Percentiles rank a stretch among this genome's conserved stretches.
Conservation (phyloP, 2,329 filamentous ascomycete genomes). For the Aspergillus aculeatus region DNA sequence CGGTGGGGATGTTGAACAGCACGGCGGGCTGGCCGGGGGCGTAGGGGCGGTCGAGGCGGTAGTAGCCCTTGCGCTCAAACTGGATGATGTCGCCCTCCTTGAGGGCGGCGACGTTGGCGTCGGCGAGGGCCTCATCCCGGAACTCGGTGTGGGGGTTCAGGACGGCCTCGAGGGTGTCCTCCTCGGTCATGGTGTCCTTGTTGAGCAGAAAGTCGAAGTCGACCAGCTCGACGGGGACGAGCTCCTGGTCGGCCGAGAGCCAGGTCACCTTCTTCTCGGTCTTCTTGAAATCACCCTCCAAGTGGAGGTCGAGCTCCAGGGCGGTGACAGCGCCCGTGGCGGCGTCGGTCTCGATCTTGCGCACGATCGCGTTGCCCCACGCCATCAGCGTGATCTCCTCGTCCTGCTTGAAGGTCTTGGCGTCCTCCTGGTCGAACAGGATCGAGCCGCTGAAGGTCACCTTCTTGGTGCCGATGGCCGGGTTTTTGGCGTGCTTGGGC, state of each 20-base stretch:
- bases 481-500: slow-evolving; percentile 87
- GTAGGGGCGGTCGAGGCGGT: slow-evolving; percentile 71
- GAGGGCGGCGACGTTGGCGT: slow-evolving; percentile 73
- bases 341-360: slow-evolving; percentile 50
- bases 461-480: slow-evolving; percentile 78
- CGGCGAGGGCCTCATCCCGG: slow-evolving; percentile 72
- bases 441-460: slow-evolving; percentile 74
- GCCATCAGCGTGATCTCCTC: slow-evolving; percentile 97
- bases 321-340: slow-evolving; percentile 60
- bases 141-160: slow-evolving; percentile 74
- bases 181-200: slow-evolving; percentile 89
- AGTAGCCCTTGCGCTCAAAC: slow-evolving; percentile 91
- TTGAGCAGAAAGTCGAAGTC: slow-evolving; percentile 95
- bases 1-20: slow-evolving; percentile 69
- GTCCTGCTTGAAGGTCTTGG: slow-evolving; percentile 72
- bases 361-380: slow-evolving; percentile 69
- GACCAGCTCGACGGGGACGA: slow-evolving; percentile 80
- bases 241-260: slow-evolving; percentile 74
- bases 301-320: slow-evolving; percentile 81
- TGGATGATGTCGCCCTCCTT: slow-evolving; percentile 92
- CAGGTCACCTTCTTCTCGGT: slow-evolving; percentile 97
- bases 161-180: slow-evolving; percentile 81
- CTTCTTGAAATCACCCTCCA: slow-evolving; percentile 89
- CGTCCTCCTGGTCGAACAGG: slow-evolving; percentile 83
- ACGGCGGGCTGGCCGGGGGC: slow-evolving; percentile 60